Evolutionary conservation across 257 asterid genomes (phyloP), one percentile per base, ranked within the genome.

Genomic region (Scutellaria galericulata): DNA sequence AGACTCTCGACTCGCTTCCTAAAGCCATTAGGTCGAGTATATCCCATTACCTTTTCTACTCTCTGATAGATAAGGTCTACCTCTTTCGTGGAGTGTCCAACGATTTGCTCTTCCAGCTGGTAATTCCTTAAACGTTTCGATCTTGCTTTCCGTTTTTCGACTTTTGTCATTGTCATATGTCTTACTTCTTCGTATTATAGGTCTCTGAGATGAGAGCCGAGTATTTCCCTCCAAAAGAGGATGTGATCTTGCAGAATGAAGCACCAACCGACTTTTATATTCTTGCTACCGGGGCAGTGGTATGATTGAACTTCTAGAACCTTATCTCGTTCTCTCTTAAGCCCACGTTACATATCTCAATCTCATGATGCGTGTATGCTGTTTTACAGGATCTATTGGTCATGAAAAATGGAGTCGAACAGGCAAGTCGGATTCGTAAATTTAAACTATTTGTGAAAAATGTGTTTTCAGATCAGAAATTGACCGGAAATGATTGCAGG

Each of bases 151-250:
- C 1, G 53, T 68, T 70, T 59, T 42, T 5, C 7, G n/a, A 18
- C 51, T 15, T 18, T 47, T 63, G 18, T 18, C 61, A 55, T 41
- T 39, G 14, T 69, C n/a, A 15, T 15, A 37, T 44, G 2, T n/a
- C 7, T 12, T 45, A 53, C 13, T 64, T 61, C 10, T 66, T 50
- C 47, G 24, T 46, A 9, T 46, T 24, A 45, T 45, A 85, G 93
- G 88, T 85, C 12, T 80, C 89, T 2, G 93, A 87, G 83, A 87
- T 87, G 89, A 84, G 78, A 75, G 87, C 89, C 0, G 89, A 86
- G 77, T 86, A 84, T 78, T 86, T 81, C 69, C 87, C 88, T 55
- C 93, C 90, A 10, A 74, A 77, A 59, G 90, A 87, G 67, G 90
- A 87, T 27, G 88, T 87, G n/a, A 87, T 87, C 46, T 78, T 87